Evolutionary conservation across 257 asterid species (phyloP).

Genomic region (Ilex aquifolium): DNA sequence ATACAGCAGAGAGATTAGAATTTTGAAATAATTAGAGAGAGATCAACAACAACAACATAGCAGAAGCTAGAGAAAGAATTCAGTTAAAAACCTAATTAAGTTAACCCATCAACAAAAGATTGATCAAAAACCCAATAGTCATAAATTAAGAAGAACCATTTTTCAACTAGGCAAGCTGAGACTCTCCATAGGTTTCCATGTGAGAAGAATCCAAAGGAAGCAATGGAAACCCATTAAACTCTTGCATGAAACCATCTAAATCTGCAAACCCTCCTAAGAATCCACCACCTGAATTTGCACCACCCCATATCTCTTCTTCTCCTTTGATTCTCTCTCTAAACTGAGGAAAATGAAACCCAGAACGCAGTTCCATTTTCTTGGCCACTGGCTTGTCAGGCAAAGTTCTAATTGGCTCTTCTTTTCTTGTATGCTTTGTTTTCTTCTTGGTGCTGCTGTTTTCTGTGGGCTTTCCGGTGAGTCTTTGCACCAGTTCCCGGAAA

Average conservation of each 20-base stretch:
- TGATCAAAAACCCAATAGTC: conserved; percentile 10
- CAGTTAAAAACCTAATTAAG: conserved; percentile 4
- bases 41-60: conserved; percentile 1
- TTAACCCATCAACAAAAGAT: conserved; percentile 6
- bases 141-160: conserved; percentile 1
- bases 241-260: conserved; percentile 55
- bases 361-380: conserved; percentile 31
- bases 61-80: neutral
- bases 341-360: conserved; percentile 15
- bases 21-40: conserved; percentile 1
- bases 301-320: conserved; percentile 72
- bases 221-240: conserved; percentile 41
- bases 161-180: conserved; percentile 28
- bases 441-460: conserved; percentile 12
- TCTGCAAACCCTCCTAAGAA: conserved; percentile 61
- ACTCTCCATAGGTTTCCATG: conserved; percentile 33
- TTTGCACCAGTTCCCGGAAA: conserved; percentile 75
- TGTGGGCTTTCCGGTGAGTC: conserved; percentile 84
- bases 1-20: conserved; percentile 13
- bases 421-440: conserved; percentile 3
- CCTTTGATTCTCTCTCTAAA: conserved; percentile 52
- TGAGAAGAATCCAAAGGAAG: conserved; percentile 24
- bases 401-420: conserved; percentile 7
- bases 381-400: conserved; percentile 9
- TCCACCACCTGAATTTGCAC: conserved; percentile 60